Base-by-base conservation (phyloP, 805 yeast genomes). In the Saccharomycopsis synnaedendra region DNA sequence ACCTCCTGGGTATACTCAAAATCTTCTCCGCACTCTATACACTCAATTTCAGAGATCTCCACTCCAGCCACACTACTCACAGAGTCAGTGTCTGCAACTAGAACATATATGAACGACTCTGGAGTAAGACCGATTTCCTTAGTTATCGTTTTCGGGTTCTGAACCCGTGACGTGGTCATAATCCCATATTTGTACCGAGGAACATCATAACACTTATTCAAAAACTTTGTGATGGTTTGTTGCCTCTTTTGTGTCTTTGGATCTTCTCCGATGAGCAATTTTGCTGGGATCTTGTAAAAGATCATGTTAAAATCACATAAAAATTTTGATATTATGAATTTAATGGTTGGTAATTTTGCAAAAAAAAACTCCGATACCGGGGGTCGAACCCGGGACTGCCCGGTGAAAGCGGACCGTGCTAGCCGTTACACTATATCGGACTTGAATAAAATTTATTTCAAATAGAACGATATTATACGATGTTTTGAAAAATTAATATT, bases 381-480 rank as follows among this genome's bases (percentile, higher is more conserved):
- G 85, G 78, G 83, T 79, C 83, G 85, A 79, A 79, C 85, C 84
- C 85, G 82, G 80, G 78, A 72, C 68, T 78, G 81, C 83, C 76
- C 83, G 82, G 84, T 78, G 83, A 79, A 78, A 78, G 83, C 82
- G 82, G 76, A 75, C 82, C 81, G 79, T 78, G 82, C 77, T 78
- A 77, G 79, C 83, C 84, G 82, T 77, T 78, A 78, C 83, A 78
- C 84, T 76, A 78, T 73, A 78, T 76, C 83, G 83, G 82, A 77
- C 10, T 11, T 33, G 3, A 6, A 31, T 34, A 8, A 39, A 39
- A 39, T 10, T n/a, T 39, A 19, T 19, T 19, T 19, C 19, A 19
- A 19, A 19, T 19, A 19, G 19, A 19, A 1, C 19, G 1, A 19
- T 19, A 19, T 19, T 1, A 19, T 19, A 19, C 19, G 19, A 19